These are phyloP conservation scores for Hagleromyces aurorensis DNA, from an alignment of 805 yeast species.

Conservation along the genomic window DNA sequence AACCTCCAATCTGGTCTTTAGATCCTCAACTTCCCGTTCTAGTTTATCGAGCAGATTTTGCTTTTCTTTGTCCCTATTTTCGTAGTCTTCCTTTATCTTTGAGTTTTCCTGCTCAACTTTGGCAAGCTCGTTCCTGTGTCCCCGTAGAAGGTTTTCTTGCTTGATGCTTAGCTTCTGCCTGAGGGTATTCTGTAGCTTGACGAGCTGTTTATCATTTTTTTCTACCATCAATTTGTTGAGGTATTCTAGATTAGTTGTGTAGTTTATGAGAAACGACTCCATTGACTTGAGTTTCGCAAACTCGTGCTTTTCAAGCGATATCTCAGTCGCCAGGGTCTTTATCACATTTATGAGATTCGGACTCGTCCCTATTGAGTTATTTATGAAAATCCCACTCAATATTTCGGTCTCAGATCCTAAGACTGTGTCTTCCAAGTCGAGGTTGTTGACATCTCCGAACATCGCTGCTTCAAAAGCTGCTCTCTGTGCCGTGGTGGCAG, in stretches of 20 bases:
- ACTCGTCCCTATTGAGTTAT: conserved; percentile 51
- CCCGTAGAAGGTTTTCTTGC: conserved; percentile 17
- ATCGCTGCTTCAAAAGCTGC: conserved; percentile 49
- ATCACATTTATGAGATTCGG: conserved; percentile 49
- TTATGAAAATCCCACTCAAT: conserved; percentile 49
- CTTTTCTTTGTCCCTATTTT: conserved; percentile 8
- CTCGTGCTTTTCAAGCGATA: conserved; percentile 53
- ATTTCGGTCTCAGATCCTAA: conserved; percentile 41
- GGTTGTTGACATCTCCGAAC: conserved; percentile 49
- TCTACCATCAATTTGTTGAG: conserved; percentile 28
- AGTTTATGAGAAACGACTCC: conserved; percentile 46
- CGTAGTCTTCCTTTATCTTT: conserved; percentile 8
- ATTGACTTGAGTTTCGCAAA: conserved; percentile 47
- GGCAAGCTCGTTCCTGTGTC: conserved; percentile 16
- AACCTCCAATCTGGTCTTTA: conserved; percentile 29
- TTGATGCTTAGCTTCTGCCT: conserved; percentile 23
- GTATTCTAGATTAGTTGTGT: conserved; percentile 31
- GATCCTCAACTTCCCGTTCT: conserved; percentile 25
- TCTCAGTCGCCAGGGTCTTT: conserved; percentile 43
- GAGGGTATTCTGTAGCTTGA: conserved; percentile 23
- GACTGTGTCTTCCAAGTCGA: conserved; percentile 42
- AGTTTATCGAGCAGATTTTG: conserved; percentile 15
- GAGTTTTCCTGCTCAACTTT: conserved; percentile 13
- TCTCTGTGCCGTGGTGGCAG: conserved; percentile 18
- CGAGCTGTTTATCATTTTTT: conserved; percentile 25